Evolutionary conservation across 441 rosid species (phyloP).

Genomic region (Syzygium syzygioides): DNA sequence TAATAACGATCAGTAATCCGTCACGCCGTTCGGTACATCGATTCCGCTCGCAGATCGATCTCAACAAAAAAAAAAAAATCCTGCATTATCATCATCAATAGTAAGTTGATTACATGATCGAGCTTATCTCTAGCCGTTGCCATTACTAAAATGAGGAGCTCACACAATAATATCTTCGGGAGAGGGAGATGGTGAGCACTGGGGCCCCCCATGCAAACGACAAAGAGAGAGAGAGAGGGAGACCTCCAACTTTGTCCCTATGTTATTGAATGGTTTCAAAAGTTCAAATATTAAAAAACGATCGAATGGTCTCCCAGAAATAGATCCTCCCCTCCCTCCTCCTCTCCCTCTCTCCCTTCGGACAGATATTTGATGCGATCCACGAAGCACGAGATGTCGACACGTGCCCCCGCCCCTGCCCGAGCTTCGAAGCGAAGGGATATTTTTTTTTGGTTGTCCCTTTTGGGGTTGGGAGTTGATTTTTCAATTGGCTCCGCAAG

Average conservation of each 20-base stretch:
- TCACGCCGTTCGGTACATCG: fast-evolving
- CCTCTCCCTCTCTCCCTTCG: not conserved
- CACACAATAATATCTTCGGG: not conserved
- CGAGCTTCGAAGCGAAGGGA: not conserved
- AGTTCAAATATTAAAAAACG: not conserved
- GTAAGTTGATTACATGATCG: not conserved
- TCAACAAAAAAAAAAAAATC: not conserved
- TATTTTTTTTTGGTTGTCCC: not conserved
- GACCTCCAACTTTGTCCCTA: constrained; percentile 6
- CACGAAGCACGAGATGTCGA: not conserved
- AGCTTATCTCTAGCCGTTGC: not conserved
- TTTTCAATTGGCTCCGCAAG: not conserved
- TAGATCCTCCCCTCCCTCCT: not conserved
- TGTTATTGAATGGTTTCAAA: not conserved
- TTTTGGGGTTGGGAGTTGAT: not conserved
- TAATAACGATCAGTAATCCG: not conserved
- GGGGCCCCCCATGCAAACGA: not conserved
- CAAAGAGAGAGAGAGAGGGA: constrained; percentile 10
- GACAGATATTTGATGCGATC: not conserved
- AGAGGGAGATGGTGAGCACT: not conserved
- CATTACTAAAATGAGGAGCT: not conserved
- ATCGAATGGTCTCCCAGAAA: not conserved
- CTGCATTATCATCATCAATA: no score
- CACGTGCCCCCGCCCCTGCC: not conserved
- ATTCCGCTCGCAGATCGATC: not conserved